Base-by-base conservation (phyloP, 2,329 filamentous ascomycete genomes). In the Rhynchosporium secalis region DNA sequence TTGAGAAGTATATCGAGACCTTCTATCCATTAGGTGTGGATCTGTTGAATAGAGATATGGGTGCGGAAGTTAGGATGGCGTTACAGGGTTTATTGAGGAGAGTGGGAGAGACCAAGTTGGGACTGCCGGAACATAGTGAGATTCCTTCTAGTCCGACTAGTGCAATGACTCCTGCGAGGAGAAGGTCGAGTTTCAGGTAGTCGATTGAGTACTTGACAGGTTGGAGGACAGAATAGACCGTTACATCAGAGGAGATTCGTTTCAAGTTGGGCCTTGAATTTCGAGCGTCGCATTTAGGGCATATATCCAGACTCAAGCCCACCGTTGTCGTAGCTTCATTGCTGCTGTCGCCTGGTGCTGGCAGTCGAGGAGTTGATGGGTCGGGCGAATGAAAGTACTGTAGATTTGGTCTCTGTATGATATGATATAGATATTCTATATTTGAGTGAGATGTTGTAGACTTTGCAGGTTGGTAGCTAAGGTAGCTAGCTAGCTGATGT, bases 21-120 rank as follows among this genome's bases (percentile, higher is more conserved):
- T 98, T 99, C 75, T 96, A 96, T 72, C 92, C 93, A 2, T 79
- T 97, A 15, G 85, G 87, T 3, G 86, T 98, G 0, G 92, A 96
- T 58, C 78, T 99, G 15, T 80, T 99, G 60, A 85, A 83, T 65
- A 90, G 91, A 64, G 94, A 98, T 68, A 82, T 97, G 69, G 91
- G 87, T 10, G 74, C 82, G 1, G 95, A 99, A 67, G 80, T 98
- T 38, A 86, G 96, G 64, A 77, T 85, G 9, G 89, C 91, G 1
- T 81, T 99, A 47, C 87, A 96, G 65, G 83, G 86, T 0, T 82
- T 98, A 29, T 80, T 97, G 65, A 83, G 88, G 69, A 83, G 93
- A 43, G 88, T 98, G 1, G 96, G 95, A 57, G 94, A 98, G 77
- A 85, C 90, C 2, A 82, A 79, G 20, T 74, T 89, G 0, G 85